These are phyloP conservation scores for Mallotus repandus DNA, from an alignment of 441 rosid species.

Conservation along the genomic window DNA sequence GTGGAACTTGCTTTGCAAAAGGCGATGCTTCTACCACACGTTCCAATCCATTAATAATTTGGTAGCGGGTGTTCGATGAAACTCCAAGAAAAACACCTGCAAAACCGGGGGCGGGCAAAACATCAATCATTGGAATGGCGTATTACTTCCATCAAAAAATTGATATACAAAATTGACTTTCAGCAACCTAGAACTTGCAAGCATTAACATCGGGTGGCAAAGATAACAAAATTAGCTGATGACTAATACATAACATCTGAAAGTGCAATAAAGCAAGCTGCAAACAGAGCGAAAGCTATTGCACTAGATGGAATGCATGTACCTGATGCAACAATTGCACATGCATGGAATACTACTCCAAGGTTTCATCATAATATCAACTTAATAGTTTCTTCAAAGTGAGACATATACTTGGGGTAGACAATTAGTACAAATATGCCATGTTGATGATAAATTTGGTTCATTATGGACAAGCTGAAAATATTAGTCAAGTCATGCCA, in stretches of 20 bases:
- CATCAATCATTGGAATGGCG: neutral
- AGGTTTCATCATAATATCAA: neutral
- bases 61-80: conserved; percentile 89
- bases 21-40: conserved; percentile 77
- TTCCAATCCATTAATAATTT: conserved; percentile 81
- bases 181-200: neutral
- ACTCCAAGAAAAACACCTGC: conserved; percentile 84
- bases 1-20: conserved; percentile 74
- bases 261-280: neutral
- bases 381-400: neutral
- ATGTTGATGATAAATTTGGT: neutral
- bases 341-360: neutral
- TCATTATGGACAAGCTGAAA: neutral
- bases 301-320: neutral
- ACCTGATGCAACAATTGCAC: neutral
- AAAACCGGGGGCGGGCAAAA: neutral
- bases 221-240: too few relatives aligned
- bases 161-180: neutral
- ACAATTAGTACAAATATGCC: too few relatives aligned
- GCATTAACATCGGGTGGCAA: neutral
- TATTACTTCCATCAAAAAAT: neutral
- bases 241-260: neutral
- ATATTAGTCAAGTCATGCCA: too few relatives aligned
- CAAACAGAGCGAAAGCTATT: neutral
- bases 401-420: neutral